phyloP scores from a whole-genome alignment of 805 yeast species.

The Henningerozyma blattae region DNA sequence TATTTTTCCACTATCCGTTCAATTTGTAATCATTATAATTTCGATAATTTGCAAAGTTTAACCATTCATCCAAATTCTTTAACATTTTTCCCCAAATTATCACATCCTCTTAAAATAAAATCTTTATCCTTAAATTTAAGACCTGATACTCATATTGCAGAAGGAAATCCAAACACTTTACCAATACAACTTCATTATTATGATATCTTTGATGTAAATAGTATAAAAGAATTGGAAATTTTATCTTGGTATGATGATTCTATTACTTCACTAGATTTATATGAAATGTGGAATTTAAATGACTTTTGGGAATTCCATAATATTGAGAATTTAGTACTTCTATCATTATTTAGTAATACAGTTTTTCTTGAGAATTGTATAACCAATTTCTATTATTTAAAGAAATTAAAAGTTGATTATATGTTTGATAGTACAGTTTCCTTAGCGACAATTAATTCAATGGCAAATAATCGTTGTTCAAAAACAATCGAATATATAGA shows the following conservation, averaged over 20 bases:
- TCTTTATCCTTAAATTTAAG: slow-evolving; percentile 18
- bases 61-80: slow-evolving; percentile 19
- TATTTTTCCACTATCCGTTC: slow-evolving; percentile 8
- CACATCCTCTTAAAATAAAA: slow-evolving; percentile 12
- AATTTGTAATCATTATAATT: slow-evolving; percentile 7
- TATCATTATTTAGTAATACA: slow-evolving; percentile 20
- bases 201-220: slow-evolving; percentile 22
- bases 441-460: slow-evolving; percentile 9
- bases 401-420: slow-evolving; percentile 26
- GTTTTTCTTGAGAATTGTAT: slow-evolving; percentile 6
- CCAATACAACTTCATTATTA: slow-evolving; percentile 7
- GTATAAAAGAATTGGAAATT: slow-evolving; percentile 22
- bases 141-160: slow-evolving; percentile 15
- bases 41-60: slow-evolving; percentile 11
- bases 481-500: slow-evolving; percentile 23
- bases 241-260: slow-evolving; percentile 27
- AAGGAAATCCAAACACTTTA: slow-evolving; percentile 1
- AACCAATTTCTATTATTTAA: slow-evolving; percentile 13
- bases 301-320: slow-evolving; percentile 22
- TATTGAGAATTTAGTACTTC: slow-evolving; percentile 22
- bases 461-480: slow-evolving; percentile 15
- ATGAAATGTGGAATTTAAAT: slow-evolving; percentile 15
- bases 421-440: slow-evolving; percentile 16
- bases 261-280: slow-evolving; percentile 9
- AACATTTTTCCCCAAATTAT: slow-evolving; percentile 11